Evolutionary conservation across 495 filamentous ascomycete species (phyloP), one percentile per base, ranked within the genome.

Genomic region (Lichenothelia convexa): DNA sequence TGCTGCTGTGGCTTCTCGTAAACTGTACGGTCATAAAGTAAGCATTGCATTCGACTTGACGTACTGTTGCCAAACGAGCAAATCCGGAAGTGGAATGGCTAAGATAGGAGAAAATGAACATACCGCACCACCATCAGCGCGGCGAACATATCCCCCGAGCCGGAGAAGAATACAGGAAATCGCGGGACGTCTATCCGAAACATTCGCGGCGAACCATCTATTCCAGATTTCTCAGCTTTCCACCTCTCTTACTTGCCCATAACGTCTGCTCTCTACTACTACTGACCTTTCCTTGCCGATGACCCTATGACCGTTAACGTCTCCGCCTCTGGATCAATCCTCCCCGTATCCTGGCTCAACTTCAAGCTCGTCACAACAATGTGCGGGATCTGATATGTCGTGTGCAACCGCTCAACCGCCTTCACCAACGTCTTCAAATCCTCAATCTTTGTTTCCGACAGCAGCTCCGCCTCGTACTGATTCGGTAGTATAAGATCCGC

Each of bases 131-230:
- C 68, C 34, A 75, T 87, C 36, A 94, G 61, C 17, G 91, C 86
- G 27, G 89, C 84, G 53, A 97, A 94, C 85, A 97, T 93, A 60
- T 97, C 89, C 11, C 89, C 89, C 1, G 89, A 93, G 18, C 89
- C 89, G 49, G 76, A 83, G 56, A 94, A 97, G 64, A 83, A 91
- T 55, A 79, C 79, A 48, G 92, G 78, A 36, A 95, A 73, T 4
- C 79, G 71, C 1, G 87, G 83, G 35, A 93, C 75, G 36, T 79
- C 69, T 50, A 95, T 68, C 40, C 75, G 70, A 67, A 93, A 94
- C 33, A 79, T 61, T 5, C 86, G 77, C 1, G 86, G 70, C 17
- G 60, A 62, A 32, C 65, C 62, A 48, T 70, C n/a, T n/a, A n/a
- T n/a, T n/a, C n/a, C n/a, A n/a, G 61, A n/a, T n/a, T n/a, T n/a